Conservation (phyloP, 2,329 filamentous ascomycete genomes). For the Calonectria fujianensis region DNA sequence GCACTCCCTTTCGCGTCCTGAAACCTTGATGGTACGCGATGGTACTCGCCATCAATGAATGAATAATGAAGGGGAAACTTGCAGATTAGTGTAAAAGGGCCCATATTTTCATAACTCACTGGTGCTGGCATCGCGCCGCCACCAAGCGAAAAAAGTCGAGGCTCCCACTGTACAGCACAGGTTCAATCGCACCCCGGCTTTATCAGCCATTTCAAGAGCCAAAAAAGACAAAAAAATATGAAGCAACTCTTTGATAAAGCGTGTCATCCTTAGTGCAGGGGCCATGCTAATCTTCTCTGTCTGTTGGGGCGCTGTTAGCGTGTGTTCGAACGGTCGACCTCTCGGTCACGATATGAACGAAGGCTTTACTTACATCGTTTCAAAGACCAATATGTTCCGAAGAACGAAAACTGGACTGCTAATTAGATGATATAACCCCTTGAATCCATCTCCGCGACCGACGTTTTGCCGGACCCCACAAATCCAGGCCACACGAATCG, state of each 20-base stretch:
- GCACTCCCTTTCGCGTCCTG: neutral
- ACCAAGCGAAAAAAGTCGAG: neutral
- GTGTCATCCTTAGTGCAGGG: constrained; percentile 96
- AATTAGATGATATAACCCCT: constrained; percentile 18
- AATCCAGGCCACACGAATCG: too few species aligned
- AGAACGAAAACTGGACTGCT: neutral
- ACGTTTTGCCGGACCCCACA: too few species aligned
- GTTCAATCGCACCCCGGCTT: neutral
- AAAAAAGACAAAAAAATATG: constrained; percentile 30
- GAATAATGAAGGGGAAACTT: neutral
- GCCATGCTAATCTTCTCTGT: constrained; percentile 78
- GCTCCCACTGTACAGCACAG: neutral
- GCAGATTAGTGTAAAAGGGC: neutral
- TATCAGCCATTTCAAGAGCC: neutral
- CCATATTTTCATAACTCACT: neutral
- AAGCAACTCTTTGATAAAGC: constrained; percentile 63
- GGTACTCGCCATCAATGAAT: neutral
- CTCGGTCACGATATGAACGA: neutral
- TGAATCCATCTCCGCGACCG: neutral
- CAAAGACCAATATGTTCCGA: constrained; percentile 30
- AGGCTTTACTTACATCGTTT: constrained; percentile 30
- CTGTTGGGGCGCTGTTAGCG: neutral
- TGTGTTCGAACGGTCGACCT: neutral
- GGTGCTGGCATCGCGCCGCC: too few species aligned
- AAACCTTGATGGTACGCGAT: neutral